Evolutionary conservation across 1,139 yeast species (phyloP), one percentile per base, ranked within the genome.

Genomic region (Kodamaea arcana): DNA sequence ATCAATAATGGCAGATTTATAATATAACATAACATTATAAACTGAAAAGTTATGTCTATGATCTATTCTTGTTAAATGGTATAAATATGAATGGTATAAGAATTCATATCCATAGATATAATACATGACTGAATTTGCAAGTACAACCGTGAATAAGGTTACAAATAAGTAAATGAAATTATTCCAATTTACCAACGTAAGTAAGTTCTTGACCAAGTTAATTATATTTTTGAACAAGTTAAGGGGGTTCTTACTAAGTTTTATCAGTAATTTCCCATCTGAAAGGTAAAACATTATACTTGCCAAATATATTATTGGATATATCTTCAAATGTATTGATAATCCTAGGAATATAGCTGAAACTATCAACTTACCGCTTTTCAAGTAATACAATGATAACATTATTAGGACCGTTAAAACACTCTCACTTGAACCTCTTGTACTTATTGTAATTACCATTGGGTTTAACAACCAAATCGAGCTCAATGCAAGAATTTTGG

Each of bases 11-110:
- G 77, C 73, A 0, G 88, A 80, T 33, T 72, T 72, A 51, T 73
- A 76, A 60, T 92, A 92, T 31, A 92, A 63, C 22, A 80, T 66
- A 14, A 87, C 65, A 51, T 92, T 86, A 71, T 90, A 92, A 2
- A 90, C 72, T 2, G 96, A 86, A 52, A 92, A 92, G 58, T 92
- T 92, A 60, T 92, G 98, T 35, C 98, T 78, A 56, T 92, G 98
- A 55, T 92, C 98, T 11, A 87, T 60, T 41, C 98, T 69, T 4
- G 77, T 69, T 33, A 92, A 62, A 56, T 92, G 98, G 54, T 92
- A 92, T 10, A 87, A 53, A 54, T 86, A 88, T 0, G 97, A 74
- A 47, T 90, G 82, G 33, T 77, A 68, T n/a, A 92, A 45, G 54
- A 83, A 92, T 44, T 85, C 92, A 39, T 63, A 56, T 3, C 95